Conservation (phyloP, 164 flowering plant species). For the Tinospora cordifolia region DNA sequence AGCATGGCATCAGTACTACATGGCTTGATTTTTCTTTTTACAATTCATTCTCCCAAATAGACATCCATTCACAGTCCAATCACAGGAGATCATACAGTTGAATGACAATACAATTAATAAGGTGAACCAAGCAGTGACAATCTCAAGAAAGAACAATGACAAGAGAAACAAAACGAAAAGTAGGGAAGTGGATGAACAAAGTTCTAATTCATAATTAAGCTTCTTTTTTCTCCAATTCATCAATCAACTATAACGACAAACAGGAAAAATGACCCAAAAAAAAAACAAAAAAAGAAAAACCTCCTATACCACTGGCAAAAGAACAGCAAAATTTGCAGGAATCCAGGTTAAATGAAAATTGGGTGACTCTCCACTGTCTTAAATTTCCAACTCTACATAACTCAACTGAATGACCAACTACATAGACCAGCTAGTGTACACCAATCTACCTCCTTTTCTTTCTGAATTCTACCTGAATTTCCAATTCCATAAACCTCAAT, state of each 20-base stretch:
- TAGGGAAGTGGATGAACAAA: not conserved
- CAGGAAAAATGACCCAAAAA: not conserved
- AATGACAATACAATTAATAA: not conserved
- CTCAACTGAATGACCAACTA: too few species aligned
- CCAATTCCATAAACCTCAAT: too few species aligned
- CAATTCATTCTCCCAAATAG: not conserved
- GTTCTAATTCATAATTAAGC: not conserved
- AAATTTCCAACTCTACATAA: too few species aligned
- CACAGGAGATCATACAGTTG: not conserved
- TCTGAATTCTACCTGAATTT: too few species aligned
- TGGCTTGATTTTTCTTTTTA: not conserved
- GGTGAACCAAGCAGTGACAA: not conserved
- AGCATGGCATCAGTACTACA: not conserved
- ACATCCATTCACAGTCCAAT: not conserved
- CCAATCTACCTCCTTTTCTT: too few species aligned
- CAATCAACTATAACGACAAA: not conserved
- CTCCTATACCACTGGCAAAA: too few species aligned
- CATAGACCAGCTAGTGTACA: too few species aligned
- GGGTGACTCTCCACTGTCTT: too few species aligned
- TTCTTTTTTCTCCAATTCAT: not conserved
- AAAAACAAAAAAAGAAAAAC: not conserved
- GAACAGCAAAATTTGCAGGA: too few species aligned
- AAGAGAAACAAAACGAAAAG: not conserved
- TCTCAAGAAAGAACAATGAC: not conserved
- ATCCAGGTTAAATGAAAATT: too few species aligned